Percentiles rank a stretch among this genome's conserved stretches.
phyloP scores from a whole-genome alignment of 306 rosid species.

The Pyrus pyrifolia region DNA sequence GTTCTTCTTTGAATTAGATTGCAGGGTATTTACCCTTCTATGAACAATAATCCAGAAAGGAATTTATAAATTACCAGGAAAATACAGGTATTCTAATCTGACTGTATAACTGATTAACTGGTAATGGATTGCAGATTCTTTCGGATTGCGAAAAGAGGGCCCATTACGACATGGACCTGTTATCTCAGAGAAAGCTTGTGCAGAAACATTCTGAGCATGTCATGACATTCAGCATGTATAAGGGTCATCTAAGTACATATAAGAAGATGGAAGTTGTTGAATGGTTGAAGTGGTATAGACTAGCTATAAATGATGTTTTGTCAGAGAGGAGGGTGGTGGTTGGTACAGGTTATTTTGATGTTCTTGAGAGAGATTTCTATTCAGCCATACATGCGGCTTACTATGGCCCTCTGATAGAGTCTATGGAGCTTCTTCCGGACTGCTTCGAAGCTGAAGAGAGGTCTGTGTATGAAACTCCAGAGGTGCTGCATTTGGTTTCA shows the following conservation, averaged over 20 bases:
- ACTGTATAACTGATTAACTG: slow-evolving; percentile 28
- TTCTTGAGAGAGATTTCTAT: slow-evolving; percentile 80
- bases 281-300: slow-evolving; percentile 86
- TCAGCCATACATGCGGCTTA: slow-evolving; percentile 78
- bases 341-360: slow-evolving; percentile 75
- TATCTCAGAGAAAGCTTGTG: slow-evolving; percentile 57
- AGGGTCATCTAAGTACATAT: slow-evolving; percentile 30
- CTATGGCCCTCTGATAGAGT: slow-evolving; percentile 78
- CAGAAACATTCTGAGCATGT: slow-evolving; percentile 34
- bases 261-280: slow-evolving; percentile 89
- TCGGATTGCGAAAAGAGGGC: slow-evolving; percentile 76
- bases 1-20: not conserved
- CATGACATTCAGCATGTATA: slow-evolving; percentile 34
- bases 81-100: slow-evolving; percentile 26
- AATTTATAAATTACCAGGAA: not conserved
- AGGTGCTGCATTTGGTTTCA: slow-evolving; percentile 89
- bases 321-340: slow-evolving; percentile 59
- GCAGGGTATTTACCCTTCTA: not conserved
- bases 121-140: slow-evolving; percentile 82
- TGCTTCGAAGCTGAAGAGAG: slow-evolving; percentile 99
- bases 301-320: slow-evolving; percentile 60
- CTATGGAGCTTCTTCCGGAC: slow-evolving; percentile 73
- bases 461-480: slow-evolving; percentile 74
- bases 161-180: slow-evolving; percentile 64
- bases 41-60: not conserved